A percentile compares a stretch with the other conserved stretches of the same genome.
Conservation (phyloP, 1,139 yeast genomes). For the Suhomyces wounanorum region DNA sequence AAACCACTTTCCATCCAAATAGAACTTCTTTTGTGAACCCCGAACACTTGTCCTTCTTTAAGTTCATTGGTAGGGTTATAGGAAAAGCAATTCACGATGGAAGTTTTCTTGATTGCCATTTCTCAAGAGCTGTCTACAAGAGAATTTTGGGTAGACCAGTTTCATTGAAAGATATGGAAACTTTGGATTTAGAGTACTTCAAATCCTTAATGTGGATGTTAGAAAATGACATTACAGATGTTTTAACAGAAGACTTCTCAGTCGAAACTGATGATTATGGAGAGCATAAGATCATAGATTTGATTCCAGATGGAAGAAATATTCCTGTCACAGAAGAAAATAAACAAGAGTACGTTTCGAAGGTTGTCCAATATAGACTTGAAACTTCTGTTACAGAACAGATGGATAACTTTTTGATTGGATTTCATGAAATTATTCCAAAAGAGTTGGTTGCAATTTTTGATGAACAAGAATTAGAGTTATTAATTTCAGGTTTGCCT, state of each 20-base stretch:
- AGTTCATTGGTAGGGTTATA: slow-evolving; percentile 89
- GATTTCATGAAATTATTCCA: slow-evolving; percentile 93
- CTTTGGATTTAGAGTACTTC: slow-evolving; percentile 88
- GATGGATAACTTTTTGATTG: slow-evolving; percentile 79
- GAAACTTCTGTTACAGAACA: slow-evolving; percentile 86
- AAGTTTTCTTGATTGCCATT: slow-evolving; percentile 89
- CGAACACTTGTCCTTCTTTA: slow-evolving; percentile 88
- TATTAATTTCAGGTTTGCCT: slow-evolving; percentile 91
- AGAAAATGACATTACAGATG: slow-evolving; percentile 94
- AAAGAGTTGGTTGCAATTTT: slow-evolving; percentile 82
- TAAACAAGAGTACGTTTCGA: slow-evolving; percentile 84
- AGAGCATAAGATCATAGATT: slow-evolving; percentile 75
- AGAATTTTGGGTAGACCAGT: slow-evolving; percentile 79
- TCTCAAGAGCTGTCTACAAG: slow-evolving; percentile 93
- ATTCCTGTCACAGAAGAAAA: slow-evolving; percentile 89
- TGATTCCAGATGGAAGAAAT: slow-evolving; percentile 79
- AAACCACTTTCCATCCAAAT: slow-evolving; percentile 94
- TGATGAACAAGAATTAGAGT: slow-evolving; percentile 93
- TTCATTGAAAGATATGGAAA: slow-evolving; percentile 91
- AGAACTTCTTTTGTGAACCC: slow-evolving; percentile 92
- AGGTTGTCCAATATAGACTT: slow-evolving; percentile 83
- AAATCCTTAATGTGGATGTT: slow-evolving; percentile 95
- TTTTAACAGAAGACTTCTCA: slow-evolving; percentile 93
- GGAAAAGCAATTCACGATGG: slow-evolving; percentile 94
- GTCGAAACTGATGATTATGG: slow-evolving; percentile 96